Base-by-base conservation (phyloP, 768 basidiomycete genomes). In the Omphalotus guepiniiformis region DNA sequence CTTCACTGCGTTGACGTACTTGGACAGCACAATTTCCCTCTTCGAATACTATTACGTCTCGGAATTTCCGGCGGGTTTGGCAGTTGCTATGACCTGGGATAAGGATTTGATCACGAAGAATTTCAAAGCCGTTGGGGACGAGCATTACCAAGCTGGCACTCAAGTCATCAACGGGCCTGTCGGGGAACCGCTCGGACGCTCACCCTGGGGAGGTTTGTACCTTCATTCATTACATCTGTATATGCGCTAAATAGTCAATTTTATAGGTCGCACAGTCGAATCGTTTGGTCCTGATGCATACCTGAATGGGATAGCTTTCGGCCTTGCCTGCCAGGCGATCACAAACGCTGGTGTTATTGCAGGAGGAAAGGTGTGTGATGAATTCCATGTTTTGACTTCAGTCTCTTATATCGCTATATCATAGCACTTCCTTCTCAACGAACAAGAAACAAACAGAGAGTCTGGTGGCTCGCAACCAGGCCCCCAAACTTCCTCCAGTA, bases 21-120 rank as follows among this genome's bases (percentile, higher is more conserved):
- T 28, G 22, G 39, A 41, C n/a, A 7, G 39, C 18, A 23, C 6
- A 5, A n/a, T 23, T n/a, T n/a, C 22, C 23, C 21, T 23, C n/a
- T n/a, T 5, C 11, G 11, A 8, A 8, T n/a, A 39, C 18, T 39
- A 39, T 16, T 41, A 16, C n/a, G 39, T 41, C 6, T 41, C 39
- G 7, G 23, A 7, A 7, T 41, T 41, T 41, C 22, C 39, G 18
- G 22, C 15, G n/a, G n/a, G 18, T 28, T 15, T 6, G 11, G 39
- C 39, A 4, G 15, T 41, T n/a, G 21, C 39, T 22, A 23, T 41
- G 22, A 41, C 39, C n/a, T 41, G 39, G 39, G 39, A 41, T 23
- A 41, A 41, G 26, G 26, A 41, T 23, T 23, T 41, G 5, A 28
- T 28, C 39, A 16, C n/a, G 7, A 41, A 41, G n/a, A n/a, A 19